Base-by-base conservation (phyloP, 108 stramenopile genomes). In the Schizochytrium sp. region DNA sequence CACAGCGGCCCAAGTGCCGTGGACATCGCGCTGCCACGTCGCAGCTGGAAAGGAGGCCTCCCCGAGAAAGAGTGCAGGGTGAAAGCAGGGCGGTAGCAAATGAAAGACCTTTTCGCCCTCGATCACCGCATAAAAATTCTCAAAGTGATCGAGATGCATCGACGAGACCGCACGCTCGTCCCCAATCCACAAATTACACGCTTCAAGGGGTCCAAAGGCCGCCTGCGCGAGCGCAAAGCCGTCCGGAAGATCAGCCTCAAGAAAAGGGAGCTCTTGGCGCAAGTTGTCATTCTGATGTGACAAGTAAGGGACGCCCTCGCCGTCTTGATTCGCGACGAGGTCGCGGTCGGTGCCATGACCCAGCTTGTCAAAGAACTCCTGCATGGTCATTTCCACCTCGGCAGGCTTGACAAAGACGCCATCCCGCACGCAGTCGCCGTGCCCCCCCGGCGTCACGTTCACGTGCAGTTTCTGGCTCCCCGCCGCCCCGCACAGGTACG, bases 131-230 rank as follows among this genome's bases (percentile, higher is more conserved):
- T 97, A 97, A 60, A 98, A 91, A 91, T 98, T 98, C 87, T 98
- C 97, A 69, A 97, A 98, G 88, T 95, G 96, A 91, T 98, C 98
- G 90, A 97, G 97, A 93, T 98, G 98, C 93, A 96, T 93, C n/a
- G 95, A 93, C 5, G 98, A 98, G 28, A 96, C 92, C 0, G 97
- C 93, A 28, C 92, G 89, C 71, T 96, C 96, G 89, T 97, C 95
- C 4, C 98, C 98, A 58, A 98, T 95, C 98, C 98, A 98, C 45
- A 98, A 72, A 91, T 98, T 98, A 6, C 97, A 90, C 5, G 98
- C 98, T 83, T 98, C 97, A 4, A 96, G 96, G 76, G 94, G 92
- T 0, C 93, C 93, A 1, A 93, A 92, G 5, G 91, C 95, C 25
- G 63, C 63, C 72, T 95, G 92, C 4, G 93, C 94, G 72, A 93